Conservation (phyloP, 805 yeast species). For the Lachancea dasiensis region DNA sequence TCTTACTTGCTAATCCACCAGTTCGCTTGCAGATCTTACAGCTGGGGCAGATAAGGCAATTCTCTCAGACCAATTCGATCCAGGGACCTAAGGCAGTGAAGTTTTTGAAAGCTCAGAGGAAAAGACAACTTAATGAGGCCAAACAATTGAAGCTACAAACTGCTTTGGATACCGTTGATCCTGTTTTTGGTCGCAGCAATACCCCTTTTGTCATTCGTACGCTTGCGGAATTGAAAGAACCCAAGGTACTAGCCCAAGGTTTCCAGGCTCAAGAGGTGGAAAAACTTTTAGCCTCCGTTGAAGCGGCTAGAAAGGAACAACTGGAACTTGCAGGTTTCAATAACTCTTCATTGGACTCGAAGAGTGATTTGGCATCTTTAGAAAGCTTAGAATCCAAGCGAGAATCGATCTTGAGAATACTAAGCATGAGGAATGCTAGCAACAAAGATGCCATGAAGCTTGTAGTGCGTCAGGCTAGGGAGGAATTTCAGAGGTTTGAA, state of each 20-base stretch:
- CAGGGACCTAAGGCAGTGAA: slow-evolving; percentile 27
- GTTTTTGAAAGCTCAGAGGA: slow-evolving; percentile 31
- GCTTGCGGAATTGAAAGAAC: slow-evolving; percentile 59
- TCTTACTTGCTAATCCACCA: slow-evolving; percentile 2
- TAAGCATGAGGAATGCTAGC: slow-evolving; percentile 66
- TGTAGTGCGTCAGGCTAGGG: slow-evolving; percentile 58
- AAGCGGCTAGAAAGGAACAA: slow-evolving; percentile 26
- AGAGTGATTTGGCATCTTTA: slow-evolving; percentile 12
- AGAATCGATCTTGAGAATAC: slow-evolving; percentile 62
- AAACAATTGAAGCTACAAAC: slow-evolving; percentile 27
- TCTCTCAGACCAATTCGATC: slow-evolving; percentile 9
- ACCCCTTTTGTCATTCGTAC: slow-evolving; percentile 67
- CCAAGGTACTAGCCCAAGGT: slow-evolving; percentile 55
- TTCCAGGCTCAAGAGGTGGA: slow-evolving; percentile 62
- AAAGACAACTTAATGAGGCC: slow-evolving; percentile 32
- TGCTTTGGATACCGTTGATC: slow-evolving; percentile 52
- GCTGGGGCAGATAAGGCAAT: slow-evolving; percentile 8
- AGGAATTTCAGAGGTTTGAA: slow-evolving; percentile 74
- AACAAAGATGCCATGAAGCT: slow-evolving; percentile 50
- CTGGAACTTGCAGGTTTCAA: slow-evolving; percentile 24
- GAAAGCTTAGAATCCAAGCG: slow-evolving; percentile 52
- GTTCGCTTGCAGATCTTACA: slow-evolving; percentile 2
- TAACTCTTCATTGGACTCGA: slow-evolving; percentile 15
- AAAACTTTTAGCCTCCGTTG: slow-evolving; percentile 58
- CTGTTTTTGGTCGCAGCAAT: slow-evolving; percentile 69